Evolutionary conservation across 495 filamentous ascomycete genomes (phyloP).

Genomic region (Symbiotaphrina buchneri): DNA sequence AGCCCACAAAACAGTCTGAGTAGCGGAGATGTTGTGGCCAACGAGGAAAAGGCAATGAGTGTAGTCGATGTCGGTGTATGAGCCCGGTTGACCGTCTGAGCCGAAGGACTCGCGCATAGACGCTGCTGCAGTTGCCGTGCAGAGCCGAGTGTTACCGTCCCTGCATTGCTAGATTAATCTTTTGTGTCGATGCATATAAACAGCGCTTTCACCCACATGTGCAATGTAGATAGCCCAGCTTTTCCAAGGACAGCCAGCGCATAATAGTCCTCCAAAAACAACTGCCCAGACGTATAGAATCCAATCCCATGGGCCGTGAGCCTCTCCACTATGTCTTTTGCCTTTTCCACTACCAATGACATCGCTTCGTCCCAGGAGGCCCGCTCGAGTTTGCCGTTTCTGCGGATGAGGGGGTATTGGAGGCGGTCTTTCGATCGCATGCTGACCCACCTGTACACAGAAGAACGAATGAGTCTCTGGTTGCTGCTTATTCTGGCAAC

Average conservation of each 20-base stretch:
- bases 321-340: slow-evolving; percentile 3
- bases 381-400: slow-evolving; percentile 5
- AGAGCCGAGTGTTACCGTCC: too few species aligned
- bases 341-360: slow-evolving; percentile 5
- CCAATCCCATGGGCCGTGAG: slow-evolving; percentile 7
- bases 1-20: slow-evolving; percentile 7
- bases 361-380: slow-evolving; percentile 8
- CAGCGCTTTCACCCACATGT: slow-evolving; percentile 8
- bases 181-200: too few species aligned
- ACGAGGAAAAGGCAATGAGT: too few species aligned
- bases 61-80: too few species aligned
- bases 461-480: too few species aligned
- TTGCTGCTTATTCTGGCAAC: too few species aligned
- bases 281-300: slow-evolving; percentile 8
- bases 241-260: slow-evolving; percentile 7
- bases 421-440: slow-evolving; percentile 6
- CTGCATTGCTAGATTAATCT: too few species aligned
- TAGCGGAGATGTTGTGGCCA: too few species aligned
- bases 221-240: slow-evolving; percentile 5
- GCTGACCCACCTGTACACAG: too few species aligned
- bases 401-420: slow-evolving; percentile 5
- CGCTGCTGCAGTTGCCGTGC: too few species aligned
- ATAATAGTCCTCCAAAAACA: slow-evolving; percentile 8
- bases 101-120: too few species aligned
- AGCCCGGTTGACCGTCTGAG: too few species aligned